phyloP scores from a whole-genome alignment of 192 early-diverging fungal species.

The Podila epicladia region DNA sequence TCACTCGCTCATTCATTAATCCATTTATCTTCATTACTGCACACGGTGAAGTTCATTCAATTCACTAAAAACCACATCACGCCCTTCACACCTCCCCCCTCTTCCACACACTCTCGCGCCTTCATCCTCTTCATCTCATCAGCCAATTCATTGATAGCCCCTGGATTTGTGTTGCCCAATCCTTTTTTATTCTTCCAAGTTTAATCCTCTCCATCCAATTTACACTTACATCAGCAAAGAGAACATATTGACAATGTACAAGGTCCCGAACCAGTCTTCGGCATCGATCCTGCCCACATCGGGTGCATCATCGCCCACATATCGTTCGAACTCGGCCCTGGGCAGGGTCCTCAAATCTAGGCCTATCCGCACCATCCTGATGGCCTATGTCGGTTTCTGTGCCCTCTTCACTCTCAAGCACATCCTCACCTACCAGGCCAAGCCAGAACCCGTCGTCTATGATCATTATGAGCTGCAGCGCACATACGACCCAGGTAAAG shows the following conservation, averaged over 20 bases:
- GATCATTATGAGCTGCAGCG: slow-evolving; percentile 41
- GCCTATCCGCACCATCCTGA: slow-evolving; percentile 13
- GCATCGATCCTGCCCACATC: slow-evolving; percentile 5
- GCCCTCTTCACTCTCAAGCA: slow-evolving; percentile 39
- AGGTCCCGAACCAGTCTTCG: neutral
- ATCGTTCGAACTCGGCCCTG: slow-evolving; percentile 8
- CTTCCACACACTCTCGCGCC: no score
- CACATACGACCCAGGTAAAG: slow-evolving; percentile 28
- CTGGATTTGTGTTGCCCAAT: no score
- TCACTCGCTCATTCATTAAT: no score
- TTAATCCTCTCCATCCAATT: no score
- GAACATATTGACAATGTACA: neutral
- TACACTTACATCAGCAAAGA: no score
- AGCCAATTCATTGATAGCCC: no score
- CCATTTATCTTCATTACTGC: no score
- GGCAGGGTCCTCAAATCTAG: slow-evolving; percentile 27
- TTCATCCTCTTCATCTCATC: no score
- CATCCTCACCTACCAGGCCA: slow-evolving; percentile 26
- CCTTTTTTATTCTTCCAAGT: no score
- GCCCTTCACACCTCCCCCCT: no score
- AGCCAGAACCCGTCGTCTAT: slow-evolving; percentile 21
- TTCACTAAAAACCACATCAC: no score
- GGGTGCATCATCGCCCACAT: slow-evolving; percentile 22
- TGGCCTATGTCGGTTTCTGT: slow-evolving; percentile 29
- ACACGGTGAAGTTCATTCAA: no score